phyloP scores from a whole-genome alignment of 805 yeast genomes.

The Teunomyces gatunensis region DNA sequence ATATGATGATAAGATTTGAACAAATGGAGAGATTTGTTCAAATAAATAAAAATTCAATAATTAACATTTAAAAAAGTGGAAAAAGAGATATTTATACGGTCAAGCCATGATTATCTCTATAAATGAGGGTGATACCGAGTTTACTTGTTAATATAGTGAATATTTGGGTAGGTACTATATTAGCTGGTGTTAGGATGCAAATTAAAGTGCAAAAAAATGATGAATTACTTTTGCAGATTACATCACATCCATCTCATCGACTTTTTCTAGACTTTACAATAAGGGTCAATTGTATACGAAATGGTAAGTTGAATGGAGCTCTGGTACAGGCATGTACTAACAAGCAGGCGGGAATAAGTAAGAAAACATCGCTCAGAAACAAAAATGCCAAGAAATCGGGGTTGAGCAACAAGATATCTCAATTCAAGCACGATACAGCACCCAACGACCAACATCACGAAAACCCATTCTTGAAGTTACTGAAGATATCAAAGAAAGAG shows the following conservation, averaged over 20 bases:
- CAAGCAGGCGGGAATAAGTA: constrained; percentile 29
- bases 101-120: too few species aligned
- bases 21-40: too few species aligned
- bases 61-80: too few species aligned
- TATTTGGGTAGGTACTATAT: too few species aligned
- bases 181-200: constrained; percentile 1
- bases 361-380: constrained; percentile 34
- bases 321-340: constrained; percentile 7
- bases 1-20: too few species aligned
- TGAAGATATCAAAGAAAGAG: constrained; percentile 52
- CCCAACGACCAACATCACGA: constrained; percentile 18
- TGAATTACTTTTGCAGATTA: background rate
- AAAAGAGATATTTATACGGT: too few species aligned
- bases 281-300: background rate
- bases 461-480: constrained; percentile 52
- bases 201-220: background rate
- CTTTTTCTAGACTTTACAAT: background rate
- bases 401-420: constrained; percentile 25
- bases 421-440: constrained; percentile 19
- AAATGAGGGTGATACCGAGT: too few species aligned
- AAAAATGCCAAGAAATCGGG: constrained; percentile 24
- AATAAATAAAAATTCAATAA: too few species aligned
- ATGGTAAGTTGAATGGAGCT: constrained; percentile 5
- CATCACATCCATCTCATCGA: constrained; percentile 1
- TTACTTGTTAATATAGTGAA: too few species aligned